Evolutionary conservation across 2,329 filamentous ascomycete species (phyloP), one percentile per base, ranked within the genome.

Genomic region (Aspergillus sp.): DNA sequence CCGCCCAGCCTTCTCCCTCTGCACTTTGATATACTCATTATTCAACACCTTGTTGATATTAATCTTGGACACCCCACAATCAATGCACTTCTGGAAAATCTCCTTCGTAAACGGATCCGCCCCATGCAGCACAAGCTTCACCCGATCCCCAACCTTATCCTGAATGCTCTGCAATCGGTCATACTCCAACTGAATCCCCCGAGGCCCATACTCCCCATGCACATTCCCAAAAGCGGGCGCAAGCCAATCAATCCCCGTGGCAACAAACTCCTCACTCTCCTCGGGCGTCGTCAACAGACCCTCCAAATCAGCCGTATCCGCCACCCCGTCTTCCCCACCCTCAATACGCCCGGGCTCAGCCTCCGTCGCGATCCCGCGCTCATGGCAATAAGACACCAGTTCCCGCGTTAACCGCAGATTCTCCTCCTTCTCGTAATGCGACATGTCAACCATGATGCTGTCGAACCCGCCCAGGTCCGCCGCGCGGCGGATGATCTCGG

Each of bases 371-470:
- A 90, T 89, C 3, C 86, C 86, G 43, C 83, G 79, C 63, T 76
- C 84, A 68, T 89, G 83, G 68, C 87, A 89, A 68, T 87, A 85
- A 21, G 73, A 75, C 6, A 86, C 85, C 51, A 90, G 74, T 63
- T 89, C 84, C 51, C 78, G 78, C 19, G 87, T 90, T 68, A 84
- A 80, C 3, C 80, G 76, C 39, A 91, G 76, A 68, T 91, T 91
- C 74, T 90, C 87, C 54, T 82, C 86, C 64, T 86, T 86, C 64
- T 89, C 86, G 67, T 88, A 85, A 69, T 90, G 88, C 57, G 81
- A 85, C 87, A 91, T 91, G 73, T 91, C 89, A 0, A 90, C 84
- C 88, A 91, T 90, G 69, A 91, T 90, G 61, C 82, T 84, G 72
- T 90, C 88, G 64, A 90, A 90, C 3, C 76, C 81, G 50, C 82